Evolutionary conservation across 1,284 basidiomycete species (phyloP), one percentile per base, ranked within the genome.

Genomic region (Salmacisia buchloeana): DNA sequence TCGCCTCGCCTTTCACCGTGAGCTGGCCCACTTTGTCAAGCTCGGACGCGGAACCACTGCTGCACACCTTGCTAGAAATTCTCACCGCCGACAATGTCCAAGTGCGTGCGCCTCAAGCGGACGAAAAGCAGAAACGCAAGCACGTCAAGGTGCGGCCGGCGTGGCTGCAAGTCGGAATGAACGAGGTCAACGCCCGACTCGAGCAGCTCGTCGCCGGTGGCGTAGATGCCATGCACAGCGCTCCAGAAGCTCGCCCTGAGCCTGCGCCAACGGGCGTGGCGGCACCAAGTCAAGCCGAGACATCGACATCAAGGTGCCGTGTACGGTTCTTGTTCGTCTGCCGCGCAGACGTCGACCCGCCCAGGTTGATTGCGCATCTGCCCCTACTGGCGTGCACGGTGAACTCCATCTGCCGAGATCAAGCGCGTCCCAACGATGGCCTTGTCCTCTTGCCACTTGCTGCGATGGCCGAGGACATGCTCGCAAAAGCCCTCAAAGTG

Each of bases 351-450:
- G 56, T 59, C 43, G 58, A 64, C 12, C 49, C 60, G 18, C 45
- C 62, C 5, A 35, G 59, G 13, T 57, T 67, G 9, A 21, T 64
- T 2, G 59, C 66, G 15, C 63, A 67, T 54, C 18, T 67, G n/a
- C 66, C 66, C 27, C 62, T 64, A 60, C 66, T 67, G 21, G 54
- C 38, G 9, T 63, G 39, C 12, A 64, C 43, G 58, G 59, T 60
- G 36, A 67, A 67, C 43, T 63, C 66, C 2, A 36, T 63, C 35
- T 33, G 15, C 33, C 15, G n/a, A n/a, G n/a, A n/a, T n/a, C n/a
- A n/a, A 33, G n/a, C n/a, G 33, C 6, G 21, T 21, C 4, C 21
- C 21, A 23, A 1, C 18, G 13, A n/a, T 25, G 29, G 43, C 10
- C 39, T 67, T 12, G 25, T 64, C 29, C 58, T 67, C 27, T 41